Evolutionary conservation across 1,284 basidiomycete species (phyloP), one percentile per base, ranked within the genome.

Genomic region (Cryptococcus jaspeensis): DNA sequence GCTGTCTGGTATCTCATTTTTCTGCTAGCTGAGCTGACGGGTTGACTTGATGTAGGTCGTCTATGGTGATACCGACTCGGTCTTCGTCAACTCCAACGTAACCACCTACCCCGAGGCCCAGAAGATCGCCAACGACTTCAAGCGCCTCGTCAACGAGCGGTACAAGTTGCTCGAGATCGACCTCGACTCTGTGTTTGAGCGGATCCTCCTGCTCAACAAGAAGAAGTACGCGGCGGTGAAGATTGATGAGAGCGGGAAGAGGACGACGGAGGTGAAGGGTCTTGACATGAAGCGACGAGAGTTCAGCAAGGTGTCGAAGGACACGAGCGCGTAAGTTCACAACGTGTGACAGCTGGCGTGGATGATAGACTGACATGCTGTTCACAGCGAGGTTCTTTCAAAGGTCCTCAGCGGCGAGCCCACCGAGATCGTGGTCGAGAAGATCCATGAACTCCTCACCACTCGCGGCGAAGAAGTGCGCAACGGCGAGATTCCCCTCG

Each of bases 171-270:
- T 99, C 41, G 96, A 99, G 75, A 99, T 99, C 61, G 96, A 99
- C 73, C 84, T 97, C 35, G 96, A 99, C 68, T 88, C 89, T 7
- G 85, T 97, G 25, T 99, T 99, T 79, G 86, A 95, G 71, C 86
- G 96, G 2, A 83, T 99, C 61, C 79, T 99, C 1, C 83, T 99
- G 18, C 79, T 99, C 51, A 95, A 99, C 72, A 99, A 99, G 85
- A 99, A 99, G 81, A 99, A 99, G 79, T 99, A 99, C 67, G 96
- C 96, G 0, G 96, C 96, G 0, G 82, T 97, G 72, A 96, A 97
- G 78, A 86, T 95, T 40, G 90, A 91, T 67, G 89, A 92, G 63
- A 84, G 83, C 15, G 83, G 83, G 1, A 82, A 84, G 55, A 89
- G 87, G 8, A 85, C 84, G 7, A 89, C 85, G 1, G 96, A 99